Base-by-base conservation (phyloP, 1,284 basidiomycete genomes). In the Puccinia triticina region DNA sequence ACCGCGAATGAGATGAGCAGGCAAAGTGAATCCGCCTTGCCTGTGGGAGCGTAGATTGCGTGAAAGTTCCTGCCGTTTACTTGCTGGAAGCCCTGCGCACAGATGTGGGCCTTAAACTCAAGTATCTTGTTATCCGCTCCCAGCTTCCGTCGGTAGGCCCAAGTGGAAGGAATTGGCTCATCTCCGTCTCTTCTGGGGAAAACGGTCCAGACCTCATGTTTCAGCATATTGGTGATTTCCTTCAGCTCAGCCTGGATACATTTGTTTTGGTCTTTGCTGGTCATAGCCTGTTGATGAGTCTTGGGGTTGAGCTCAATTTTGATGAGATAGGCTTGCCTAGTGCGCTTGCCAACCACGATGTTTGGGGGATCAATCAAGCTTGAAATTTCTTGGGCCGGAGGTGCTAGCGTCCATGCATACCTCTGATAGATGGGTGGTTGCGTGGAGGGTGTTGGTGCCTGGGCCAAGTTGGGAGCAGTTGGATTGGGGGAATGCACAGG, bases 31-130 rank as follows among this genome's bases (percentile, higher is more conserved):
- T n/a, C n/a, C n/a, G n/a, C n/a, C n/a, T 34, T 37, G 3, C 59
- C 59, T 32, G n/a, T 23, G 32, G 59, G 59, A 14, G 59, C 32
- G 32, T 64, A 64, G 7, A 34, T 64, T 1, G 12, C 26, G 2
- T 64, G 12, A 16, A 64, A 64, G n/a, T 64, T 37, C 2, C 32
- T 14, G 10, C 69, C 69, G n/a, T 71, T 10, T 1, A 34, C 37
- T 48, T 71, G 69, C 5, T 21, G 12, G 34, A 71, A 71, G 2
- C 69, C 69, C n/a, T 71, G 69, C 1, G 69, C 69, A 23, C 69
- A 71, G 40, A 71, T 46, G 4, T 34, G 37, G 37, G 69, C 69
- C 29, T 48, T 71, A 7, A n/a, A 71, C 29, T 71, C 48, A 21
- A 48, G 23, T 23, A 71, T 34, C n/a, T 71, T 3, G 21, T 53